Evolutionary conservation across 805 yeast species (phyloP).

Genomic region (Cyberlindnera maclurae): DNA sequence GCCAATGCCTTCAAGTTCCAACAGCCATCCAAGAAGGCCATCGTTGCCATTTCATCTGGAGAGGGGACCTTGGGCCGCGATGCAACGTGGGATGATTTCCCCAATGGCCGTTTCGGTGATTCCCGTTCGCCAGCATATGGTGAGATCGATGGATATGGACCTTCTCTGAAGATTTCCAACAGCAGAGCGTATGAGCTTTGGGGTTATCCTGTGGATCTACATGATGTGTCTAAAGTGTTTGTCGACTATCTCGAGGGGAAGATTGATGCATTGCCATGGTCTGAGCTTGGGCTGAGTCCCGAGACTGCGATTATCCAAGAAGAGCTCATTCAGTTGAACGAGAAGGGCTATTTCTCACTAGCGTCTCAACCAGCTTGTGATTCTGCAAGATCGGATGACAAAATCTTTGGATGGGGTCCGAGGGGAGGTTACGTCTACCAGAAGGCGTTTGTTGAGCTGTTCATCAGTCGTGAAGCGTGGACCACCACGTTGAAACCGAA

Average conservation of each 20-base stretch:
- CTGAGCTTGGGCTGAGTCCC: slow-evolving; percentile 74
- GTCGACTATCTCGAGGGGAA: slow-evolving; percentile 67
- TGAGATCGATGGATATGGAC: slow-evolving; percentile 97
- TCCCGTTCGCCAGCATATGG: slow-evolving; percentile 96
- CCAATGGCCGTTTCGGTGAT: slow-evolving; percentile 94
- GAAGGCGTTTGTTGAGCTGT: slow-evolving; percentile 88
- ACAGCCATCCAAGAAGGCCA: slow-evolving; percentile 42
- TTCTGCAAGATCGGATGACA: slow-evolving; percentile 71
- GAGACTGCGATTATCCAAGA: slow-evolving; percentile 93
- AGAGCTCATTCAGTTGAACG: slow-evolving; percentile 73
- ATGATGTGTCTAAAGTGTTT: slow-evolving; percentile 63
- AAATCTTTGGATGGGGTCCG: slow-evolving; percentile 97
- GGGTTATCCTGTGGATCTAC: slow-evolving; percentile 63
- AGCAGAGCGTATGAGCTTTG: slow-evolving; percentile 64
- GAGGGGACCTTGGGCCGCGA: slow-evolving; percentile 79
- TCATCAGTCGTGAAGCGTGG: slow-evolving; percentile 73
- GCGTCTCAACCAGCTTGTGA: slow-evolving; percentile 96
- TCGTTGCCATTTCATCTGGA: slow-evolving; percentile 76
- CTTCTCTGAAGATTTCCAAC: slow-evolving; percentile 70
- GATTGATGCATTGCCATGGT: slow-evolving; percentile 83
- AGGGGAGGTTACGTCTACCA: slow-evolving; percentile 82
- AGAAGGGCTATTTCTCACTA: slow-evolving; percentile 71
- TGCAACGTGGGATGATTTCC: slow-evolving; percentile 96
- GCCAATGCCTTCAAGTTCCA: slow-evolving; percentile 19
- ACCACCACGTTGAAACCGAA: slow-evolving; percentile 42